Evolutionary conservation across 225 moss, liverwort and hornwort genomes (phyloP).

Genomic region (Climacium dendroides): DNA sequence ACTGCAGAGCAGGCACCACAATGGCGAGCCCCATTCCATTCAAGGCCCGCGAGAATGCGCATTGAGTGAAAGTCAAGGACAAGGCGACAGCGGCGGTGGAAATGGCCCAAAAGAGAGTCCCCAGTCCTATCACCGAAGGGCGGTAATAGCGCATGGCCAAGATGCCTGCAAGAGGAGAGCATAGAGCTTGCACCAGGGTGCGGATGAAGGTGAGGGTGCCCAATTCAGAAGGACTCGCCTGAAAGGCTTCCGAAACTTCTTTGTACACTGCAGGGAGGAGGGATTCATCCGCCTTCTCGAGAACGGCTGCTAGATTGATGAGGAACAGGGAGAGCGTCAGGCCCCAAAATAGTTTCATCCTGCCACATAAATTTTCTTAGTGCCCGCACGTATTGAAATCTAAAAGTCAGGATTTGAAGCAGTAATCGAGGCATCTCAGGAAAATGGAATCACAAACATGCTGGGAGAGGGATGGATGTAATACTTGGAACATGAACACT

Average conservation of each 20-base stretch:
- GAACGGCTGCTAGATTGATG: conserved; percentile 77
- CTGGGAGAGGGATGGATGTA: background rate
- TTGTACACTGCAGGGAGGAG: conserved; percentile 94
- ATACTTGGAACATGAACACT: conserved; percentile 8
- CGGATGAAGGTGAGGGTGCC: conserved; percentile 90
- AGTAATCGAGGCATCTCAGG: background rate
- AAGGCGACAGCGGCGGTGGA: conserved; percentile 79
- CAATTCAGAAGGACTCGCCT: conserved; percentile 82
- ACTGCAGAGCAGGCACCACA: conserved; percentile 91
- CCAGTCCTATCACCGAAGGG: conserved; percentile 87
- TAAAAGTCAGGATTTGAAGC: background rate
- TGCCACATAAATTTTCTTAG: conserved; percentile 6
- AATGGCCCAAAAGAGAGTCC: conserved; percentile 85
- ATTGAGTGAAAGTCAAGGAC: conserved; percentile 64
- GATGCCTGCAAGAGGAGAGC: conserved; percentile 84
- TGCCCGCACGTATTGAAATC: background rate
- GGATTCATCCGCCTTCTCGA: conserved; percentile 84
- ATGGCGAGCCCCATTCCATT: conserved; percentile 93
- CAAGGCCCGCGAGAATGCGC: conserved; percentile 67
- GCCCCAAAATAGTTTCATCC: conserved; percentile 52
- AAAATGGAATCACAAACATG: background rate
- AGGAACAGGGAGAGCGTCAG: conserved; percentile 62
- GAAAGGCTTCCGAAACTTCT: conserved; percentile 79
- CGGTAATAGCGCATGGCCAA: conserved; percentile 88
- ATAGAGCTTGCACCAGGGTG: conserved; percentile 68